phyloP scores from a whole-genome alignment of 106 monocot species.

The Dactylorhiza incarnata region DNA sequence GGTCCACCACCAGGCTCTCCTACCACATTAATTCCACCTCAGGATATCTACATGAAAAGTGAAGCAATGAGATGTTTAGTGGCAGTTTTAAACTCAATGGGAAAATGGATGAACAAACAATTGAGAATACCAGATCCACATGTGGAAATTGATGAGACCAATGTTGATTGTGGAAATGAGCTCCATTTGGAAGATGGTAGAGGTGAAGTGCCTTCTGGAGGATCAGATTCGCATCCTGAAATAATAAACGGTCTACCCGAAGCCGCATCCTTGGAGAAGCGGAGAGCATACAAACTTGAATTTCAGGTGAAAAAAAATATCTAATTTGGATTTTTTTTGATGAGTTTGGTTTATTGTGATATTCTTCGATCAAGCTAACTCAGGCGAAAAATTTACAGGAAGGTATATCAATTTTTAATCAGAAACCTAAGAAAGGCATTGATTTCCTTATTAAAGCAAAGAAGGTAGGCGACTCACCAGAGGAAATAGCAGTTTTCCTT shows the following conservation, averaged over 20 bases:
- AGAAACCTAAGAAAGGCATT: slow-evolving; percentile 84
- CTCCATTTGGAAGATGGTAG: slow-evolving; percentile 33
- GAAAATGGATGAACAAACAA: slow-evolving; percentile 94
- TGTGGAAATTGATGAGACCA: slow-evolving; percentile 42
- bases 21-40: slow-evolving; percentile 71
- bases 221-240: slow-evolving; percentile 51
- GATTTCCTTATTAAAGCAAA: slow-evolving; percentile 75
- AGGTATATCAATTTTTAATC: slow-evolving; percentile 89
- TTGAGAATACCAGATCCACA: slow-evolving; percentile 73
- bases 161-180: slow-evolving; percentile 40
- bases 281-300: slow-evolving; percentile 88
- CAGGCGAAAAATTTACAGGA: slow-evolving; percentile 34
- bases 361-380: neutral
- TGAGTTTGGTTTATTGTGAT: neutral
- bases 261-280: slow-evolving; percentile 70
- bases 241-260: slow-evolving; percentile 50
- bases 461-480: slow-evolving; percentile 79
- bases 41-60: slow-evolving; percentile 69
- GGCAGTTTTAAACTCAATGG: slow-evolving; percentile 85
- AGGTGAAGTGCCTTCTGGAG: slow-evolving; percentile 48
- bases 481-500: slow-evolving; percentile 76
- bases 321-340: neutral
- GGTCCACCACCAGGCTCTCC: slow-evolving; percentile 57
- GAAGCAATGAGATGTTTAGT: slow-evolving; percentile 93
- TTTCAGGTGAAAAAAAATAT: slow-evolving; percentile 50